These are phyloP conservation scores for Pholiota conissans DNA, from an alignment of 768 basidiomycete species.

Conservation along the genomic window DNA sequence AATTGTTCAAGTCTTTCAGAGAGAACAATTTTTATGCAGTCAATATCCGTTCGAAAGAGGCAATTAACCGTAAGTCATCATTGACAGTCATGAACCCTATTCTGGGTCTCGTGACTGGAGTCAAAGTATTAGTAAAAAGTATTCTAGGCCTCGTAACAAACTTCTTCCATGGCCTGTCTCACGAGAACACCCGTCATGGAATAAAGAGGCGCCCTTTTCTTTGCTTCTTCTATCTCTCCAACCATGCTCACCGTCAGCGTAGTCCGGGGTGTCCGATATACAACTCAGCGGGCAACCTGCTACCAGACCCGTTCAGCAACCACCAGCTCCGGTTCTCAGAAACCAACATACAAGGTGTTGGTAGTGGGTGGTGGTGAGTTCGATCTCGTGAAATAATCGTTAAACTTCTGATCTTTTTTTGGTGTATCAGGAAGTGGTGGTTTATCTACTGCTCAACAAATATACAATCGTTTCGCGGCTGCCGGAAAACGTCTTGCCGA, in stretches of 20 bases:
- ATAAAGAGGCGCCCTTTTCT: constrained; percentile 2
- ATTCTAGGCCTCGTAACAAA: too few relatives aligned
- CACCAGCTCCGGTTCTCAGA: constrained; percentile 24
- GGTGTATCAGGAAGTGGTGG: constrained; percentile 69
- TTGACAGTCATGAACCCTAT: too few relatives aligned
- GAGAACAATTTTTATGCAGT: too few relatives aligned
- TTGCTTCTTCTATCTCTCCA: constrained; percentile 2
- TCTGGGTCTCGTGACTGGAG: too few relatives aligned
- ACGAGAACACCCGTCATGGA: neutral
- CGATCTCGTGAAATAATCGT: neutral
- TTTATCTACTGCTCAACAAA: constrained; percentile 82
- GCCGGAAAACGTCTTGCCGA: constrained; percentile 65
- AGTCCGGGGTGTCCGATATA: constrained; percentile 12
- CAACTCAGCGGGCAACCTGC: constrained; percentile 4
- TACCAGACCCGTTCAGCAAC: constrained; percentile 30
- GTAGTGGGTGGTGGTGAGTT: constrained; percentile 82
- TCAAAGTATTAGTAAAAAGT: too few relatives aligned
- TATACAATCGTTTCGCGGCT: constrained; percentile 75
- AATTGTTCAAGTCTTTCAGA: too few relatives aligned
- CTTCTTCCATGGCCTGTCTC: constrained; percentile 1
- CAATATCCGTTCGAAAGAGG: too few relatives aligned
- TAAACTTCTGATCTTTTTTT: neutral
- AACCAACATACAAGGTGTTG: constrained; percentile 73
- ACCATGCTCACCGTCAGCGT: constrained; percentile 16
- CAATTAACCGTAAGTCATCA: too few relatives aligned